Percentiles rank a stretch among this genome's conserved stretches.
phyloP scores from a whole-genome alignment of 2,329 filamentous ascomycete genomes.

The Penicillium nordicum region DNA sequence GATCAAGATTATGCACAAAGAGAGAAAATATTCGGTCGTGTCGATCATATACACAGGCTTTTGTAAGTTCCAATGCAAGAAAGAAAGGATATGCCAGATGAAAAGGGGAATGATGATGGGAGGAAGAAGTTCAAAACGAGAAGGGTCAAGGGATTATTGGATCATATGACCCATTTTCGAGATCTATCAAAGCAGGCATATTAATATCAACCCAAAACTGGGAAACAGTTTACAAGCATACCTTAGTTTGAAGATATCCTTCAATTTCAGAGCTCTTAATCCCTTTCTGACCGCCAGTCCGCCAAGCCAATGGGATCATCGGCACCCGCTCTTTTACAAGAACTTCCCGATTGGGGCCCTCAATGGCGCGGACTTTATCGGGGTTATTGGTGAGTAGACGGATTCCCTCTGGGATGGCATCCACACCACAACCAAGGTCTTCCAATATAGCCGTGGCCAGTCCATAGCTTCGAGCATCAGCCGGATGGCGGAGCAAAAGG shows the following conservation, averaged over 20 bases:
- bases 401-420: slow-evolving; percentile 61
- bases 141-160: slow-evolving; percentile 30
- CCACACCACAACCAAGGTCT: slow-evolving; percentile 69
- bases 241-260: slow-evolving; percentile 92
- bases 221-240: slow-evolving; percentile 43
- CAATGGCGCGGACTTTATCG: slow-evolving; percentile 91
- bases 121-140: not conserved
- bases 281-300: slow-evolving; percentile 69
- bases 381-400: slow-evolving; percentile 92
- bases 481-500: slow-evolving; percentile 81
- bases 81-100: slow-evolving; percentile 8
- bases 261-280: slow-evolving; percentile 87
- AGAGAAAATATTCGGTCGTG: slow-evolving; percentile 17
- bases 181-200: slow-evolving; percentile 52
- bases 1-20: slow-evolving; percentile 15
- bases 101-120: slow-evolving; percentile 1
- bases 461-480: slow-evolving; percentile 91
- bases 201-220: not conserved
- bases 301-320: slow-evolving; percentile 95
- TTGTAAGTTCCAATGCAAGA: slow-evolving; percentile 8
- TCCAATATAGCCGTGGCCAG: slow-evolving; percentile 92
- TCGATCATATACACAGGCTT: slow-evolving; percentile 22
- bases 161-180: slow-evolving; percentile 83
- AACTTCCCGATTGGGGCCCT: slow-evolving; percentile 84
- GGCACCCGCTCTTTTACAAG: slow-evolving; percentile 84